These are phyloP conservation scores for Mycosarcoma mackinlayi DNA, from an alignment of 1,284 basidiomycete genomes.

Conservation along the genomic window DNA sequence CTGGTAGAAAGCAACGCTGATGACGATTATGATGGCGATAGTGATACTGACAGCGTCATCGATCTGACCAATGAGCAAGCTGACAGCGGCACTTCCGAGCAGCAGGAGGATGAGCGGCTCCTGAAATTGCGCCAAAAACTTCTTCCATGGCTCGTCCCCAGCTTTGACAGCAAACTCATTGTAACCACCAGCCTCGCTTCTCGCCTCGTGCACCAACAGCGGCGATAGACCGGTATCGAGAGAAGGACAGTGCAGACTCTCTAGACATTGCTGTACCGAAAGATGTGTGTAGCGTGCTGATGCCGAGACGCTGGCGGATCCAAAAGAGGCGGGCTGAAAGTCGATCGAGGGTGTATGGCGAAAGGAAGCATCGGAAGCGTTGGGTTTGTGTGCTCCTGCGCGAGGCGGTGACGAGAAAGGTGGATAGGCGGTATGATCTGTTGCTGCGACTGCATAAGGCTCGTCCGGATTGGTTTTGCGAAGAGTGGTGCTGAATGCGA, in stretches of 20 bases:
- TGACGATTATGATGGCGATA: constrained; percentile 89
- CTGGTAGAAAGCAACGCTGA: constrained; percentile 95
- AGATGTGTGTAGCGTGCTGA: constrained; percentile 50
- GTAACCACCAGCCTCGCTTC: constrained; percentile 44
- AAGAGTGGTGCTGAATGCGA: constrained; percentile 56
- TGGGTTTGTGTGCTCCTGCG: constrained; percentile 23
- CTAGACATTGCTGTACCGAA: constrained; percentile 41
- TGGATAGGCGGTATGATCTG: constrained; percentile 11
- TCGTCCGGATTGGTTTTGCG: constrained; percentile 46
- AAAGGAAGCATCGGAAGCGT: constrained; percentile 21
- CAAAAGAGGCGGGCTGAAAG: constrained; percentile 6
- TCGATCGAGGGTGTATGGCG: constrained; percentile 13
- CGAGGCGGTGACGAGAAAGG: constrained; percentile 34
- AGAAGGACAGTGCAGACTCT: constrained; percentile 45
- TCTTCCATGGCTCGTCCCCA: constrained; percentile 81
- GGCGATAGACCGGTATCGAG: constrained; percentile 46
- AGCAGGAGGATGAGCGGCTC: constrained; percentile 91
- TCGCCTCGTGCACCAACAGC: constrained; percentile 35
- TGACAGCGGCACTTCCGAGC: constrained; percentile 86
- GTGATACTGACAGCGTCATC: constrained; percentile 95
- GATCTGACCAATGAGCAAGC: constrained; percentile 88
- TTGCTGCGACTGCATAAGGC: constrained; percentile 11
- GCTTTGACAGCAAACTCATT: constrained; percentile 93
- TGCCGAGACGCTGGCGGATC: constrained; percentile 19
- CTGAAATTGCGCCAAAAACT: constrained; percentile 92